Evolutionary conservation across 345 rosid species (phyloP).

Genomic region (Raphanus raphanistrum): DNA sequence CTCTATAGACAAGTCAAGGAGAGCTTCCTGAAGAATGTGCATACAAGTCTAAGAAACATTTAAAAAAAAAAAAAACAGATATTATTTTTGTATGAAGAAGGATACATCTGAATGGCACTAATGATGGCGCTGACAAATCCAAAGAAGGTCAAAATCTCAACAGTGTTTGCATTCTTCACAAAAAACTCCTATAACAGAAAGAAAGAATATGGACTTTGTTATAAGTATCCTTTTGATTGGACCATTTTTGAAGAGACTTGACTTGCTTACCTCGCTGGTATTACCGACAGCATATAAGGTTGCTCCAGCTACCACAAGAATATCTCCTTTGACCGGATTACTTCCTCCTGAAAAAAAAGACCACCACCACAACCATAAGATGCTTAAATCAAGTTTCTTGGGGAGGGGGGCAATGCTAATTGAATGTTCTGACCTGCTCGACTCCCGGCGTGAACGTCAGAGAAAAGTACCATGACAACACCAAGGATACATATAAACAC

Average conservation of each 20-base stretch:
- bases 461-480: slow-evolving; percentile 77
- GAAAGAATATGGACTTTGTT: background rate
- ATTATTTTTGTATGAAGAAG: slow-evolving; percentile 38
- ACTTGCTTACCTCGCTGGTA: slow-evolving; percentile 63
- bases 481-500: slow-evolving; percentile 78
- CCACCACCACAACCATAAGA: slow-evolving; percentile 55
- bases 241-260: background rate
- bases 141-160: slow-evolving; percentile 78
- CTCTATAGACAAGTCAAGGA: slow-evolving; percentile 56
- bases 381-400: too few relatives aligned
- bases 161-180: slow-evolving; percentile 75
- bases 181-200: slow-evolving; percentile 59
- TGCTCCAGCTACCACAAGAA: slow-evolving; percentile 65
- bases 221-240: too few relatives aligned
- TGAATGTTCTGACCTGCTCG: slow-evolving; percentile 43
- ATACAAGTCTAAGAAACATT: background rate
- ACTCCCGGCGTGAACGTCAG: slow-evolving; percentile 83
- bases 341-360: slow-evolving; percentile 56
- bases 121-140: slow-evolving; percentile 81
- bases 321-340: slow-evolving; percentile 68
- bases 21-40: background rate
- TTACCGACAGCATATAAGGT: slow-evolving; percentile 68
- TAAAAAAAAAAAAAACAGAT: too few relatives aligned
- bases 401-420: too few relatives aligned
- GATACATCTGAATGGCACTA: slow-evolving; percentile 94